Conservation (phyloP, 192 early-diverging fungal genomes). For the Mortierella antarctica region DNA sequence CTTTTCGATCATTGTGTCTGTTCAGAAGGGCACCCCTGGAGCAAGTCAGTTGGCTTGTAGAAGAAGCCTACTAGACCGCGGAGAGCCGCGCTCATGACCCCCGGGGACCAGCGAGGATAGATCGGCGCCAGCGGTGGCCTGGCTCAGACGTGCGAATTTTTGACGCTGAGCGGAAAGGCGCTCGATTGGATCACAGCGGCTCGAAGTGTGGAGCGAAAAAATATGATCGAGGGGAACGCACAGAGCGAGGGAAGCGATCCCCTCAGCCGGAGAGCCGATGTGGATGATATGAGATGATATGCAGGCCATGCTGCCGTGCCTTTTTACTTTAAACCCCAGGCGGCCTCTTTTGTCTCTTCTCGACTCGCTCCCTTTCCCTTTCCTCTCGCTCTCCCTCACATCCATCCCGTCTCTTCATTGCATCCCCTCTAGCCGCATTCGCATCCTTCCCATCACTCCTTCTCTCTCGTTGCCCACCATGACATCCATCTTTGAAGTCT, state of each 20-base stretch:
- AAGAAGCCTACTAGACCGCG: no score
- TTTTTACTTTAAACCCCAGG: not conserved
- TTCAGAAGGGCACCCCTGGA: not conserved
- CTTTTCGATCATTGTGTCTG: not conserved
- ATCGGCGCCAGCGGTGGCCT: not conserved
- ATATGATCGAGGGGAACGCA: constrained; percentile 2
- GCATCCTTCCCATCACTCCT: not conserved
- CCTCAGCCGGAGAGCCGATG: not conserved
- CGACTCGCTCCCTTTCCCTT: not conserved
- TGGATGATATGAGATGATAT: not conserved
- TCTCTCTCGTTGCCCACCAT: not conserved
- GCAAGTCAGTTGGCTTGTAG: not conserved
- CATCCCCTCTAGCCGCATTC: not conserved
- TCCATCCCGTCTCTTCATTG: constrained; percentile 3
- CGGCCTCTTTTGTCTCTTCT: not conserved
- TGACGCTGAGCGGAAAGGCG: constrained; percentile 3
- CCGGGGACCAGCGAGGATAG: not conserved
- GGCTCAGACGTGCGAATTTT: not conserved
- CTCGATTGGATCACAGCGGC: constrained; percentile 17
- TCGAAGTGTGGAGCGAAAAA: constrained; percentile 6
- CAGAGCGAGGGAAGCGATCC: no score
- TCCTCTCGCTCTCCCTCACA: constrained; percentile 8
- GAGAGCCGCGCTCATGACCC: no score
- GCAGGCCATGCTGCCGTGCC: not conserved
- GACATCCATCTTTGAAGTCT: constrained; percentile 59